Percentiles rank a stretch among this genome's conserved stretches.
Conservation (phyloP, 2,329 filamentous ascomycete species). For the Aspergillus bombycis region DNA sequence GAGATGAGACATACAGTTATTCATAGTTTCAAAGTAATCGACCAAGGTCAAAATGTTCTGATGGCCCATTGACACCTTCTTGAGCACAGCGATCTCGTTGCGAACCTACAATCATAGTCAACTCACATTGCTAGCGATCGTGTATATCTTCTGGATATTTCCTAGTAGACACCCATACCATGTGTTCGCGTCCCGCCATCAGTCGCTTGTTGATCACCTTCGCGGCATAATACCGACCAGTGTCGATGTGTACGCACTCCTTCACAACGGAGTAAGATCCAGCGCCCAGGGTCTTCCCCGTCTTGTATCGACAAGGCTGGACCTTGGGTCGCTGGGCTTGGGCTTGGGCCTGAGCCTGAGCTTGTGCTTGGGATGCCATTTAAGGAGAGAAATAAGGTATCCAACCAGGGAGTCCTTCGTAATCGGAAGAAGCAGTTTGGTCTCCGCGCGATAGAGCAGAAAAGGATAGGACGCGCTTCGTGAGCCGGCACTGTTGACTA, state of each 20-base stretch:
- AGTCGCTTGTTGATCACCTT: constrained; percentile 99
- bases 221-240: constrained; percentile 94
- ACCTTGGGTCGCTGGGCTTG: constrained; percentile 62
- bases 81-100: constrained; percentile 97
- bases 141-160: constrained; percentile 2
- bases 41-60: constrained; percentile 97
- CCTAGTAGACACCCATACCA: constrained; percentile 61
- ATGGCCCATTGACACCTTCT: constrained; percentile 98
- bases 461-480: background rate
- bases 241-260: constrained; percentile 98
- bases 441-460: background rate
- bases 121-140: constrained; percentile 14
- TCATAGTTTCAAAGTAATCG: constrained; percentile 99
- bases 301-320: constrained; percentile 97
- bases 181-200: constrained; percentile 97
- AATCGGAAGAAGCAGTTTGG: background rate
- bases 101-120: constrained; percentile 65
- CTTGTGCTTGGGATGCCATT: constrained; percentile 37
- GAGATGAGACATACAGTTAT: constrained; percentile 70
- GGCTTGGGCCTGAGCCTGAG: constrained; percentile 23
- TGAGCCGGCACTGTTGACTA: background rate
- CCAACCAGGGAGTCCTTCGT: background rate
- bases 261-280: constrained; percentile 98
- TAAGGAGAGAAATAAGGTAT: constrained; percentile 3
- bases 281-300: constrained; percentile 93